These are phyloP conservation scores for Yamagishiella unicocca DNA, from an alignment of 139 green algal species.

Conservation along the genomic window DNA sequence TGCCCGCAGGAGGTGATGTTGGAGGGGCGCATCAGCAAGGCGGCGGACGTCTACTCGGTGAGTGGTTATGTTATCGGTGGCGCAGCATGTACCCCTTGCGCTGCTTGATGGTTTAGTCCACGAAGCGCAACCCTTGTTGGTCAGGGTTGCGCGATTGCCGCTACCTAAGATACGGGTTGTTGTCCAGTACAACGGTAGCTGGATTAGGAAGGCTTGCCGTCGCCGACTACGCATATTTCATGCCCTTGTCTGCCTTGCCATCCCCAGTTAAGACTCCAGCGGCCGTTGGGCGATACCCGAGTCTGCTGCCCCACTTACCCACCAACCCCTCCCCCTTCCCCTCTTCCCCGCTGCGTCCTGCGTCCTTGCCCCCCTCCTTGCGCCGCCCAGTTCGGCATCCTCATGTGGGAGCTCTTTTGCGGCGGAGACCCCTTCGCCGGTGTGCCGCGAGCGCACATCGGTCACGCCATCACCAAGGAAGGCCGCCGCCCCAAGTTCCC, in stretches of 20 bases:
- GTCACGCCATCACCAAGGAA: constrained; percentile 50
- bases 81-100: not conserved
- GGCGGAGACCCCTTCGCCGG: constrained; percentile 26
- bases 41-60: constrained; percentile 57
- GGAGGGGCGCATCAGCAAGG: constrained; percentile 62
- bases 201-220: no score
- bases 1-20: constrained; percentile 51
- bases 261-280: no score
- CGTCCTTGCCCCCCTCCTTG: not conserved
- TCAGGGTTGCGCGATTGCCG: no score
- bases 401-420: constrained; percentile 52
- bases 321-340: no score
- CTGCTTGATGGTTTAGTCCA: no score
- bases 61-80: not conserved
- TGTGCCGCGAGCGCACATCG: constrained; percentile 55
- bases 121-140: no score
- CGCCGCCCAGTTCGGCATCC: constrained; percentile 33
- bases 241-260: no score
- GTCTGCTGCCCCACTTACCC: no score
- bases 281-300: no score
- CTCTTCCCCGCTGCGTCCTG: not conserved
- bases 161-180: no score
- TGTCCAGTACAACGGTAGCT: no score
- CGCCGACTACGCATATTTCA: no score
- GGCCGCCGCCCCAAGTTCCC: constrained; percentile 29